Evolutionary conservation across 192 early-diverging fungal genomes (phyloP).

Genomic region (Backusella circina): DNA sequence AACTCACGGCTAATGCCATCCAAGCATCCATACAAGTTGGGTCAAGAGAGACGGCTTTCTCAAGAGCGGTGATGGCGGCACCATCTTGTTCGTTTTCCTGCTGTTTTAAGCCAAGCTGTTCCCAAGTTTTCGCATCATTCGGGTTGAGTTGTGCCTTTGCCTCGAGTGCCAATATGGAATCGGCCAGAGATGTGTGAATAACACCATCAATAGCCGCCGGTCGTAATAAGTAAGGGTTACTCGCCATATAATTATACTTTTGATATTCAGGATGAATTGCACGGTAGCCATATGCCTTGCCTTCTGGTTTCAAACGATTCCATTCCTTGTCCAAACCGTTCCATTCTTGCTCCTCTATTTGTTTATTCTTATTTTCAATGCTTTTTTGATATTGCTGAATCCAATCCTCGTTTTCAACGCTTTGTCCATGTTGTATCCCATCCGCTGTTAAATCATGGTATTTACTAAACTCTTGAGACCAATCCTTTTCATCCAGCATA

Average conservation of each 20-base stretch:
- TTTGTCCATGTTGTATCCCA: constrained; percentile 43
- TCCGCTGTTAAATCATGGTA: constrained; percentile 31
- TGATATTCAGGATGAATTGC: constrained; percentile 56
- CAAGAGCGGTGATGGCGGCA: constrained; percentile 85
- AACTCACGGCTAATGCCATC: constrained; percentile 86
- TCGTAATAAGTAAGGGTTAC: constrained; percentile 68
- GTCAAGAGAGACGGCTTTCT: constrained; percentile 72
- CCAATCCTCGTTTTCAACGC: constrained; percentile 59
- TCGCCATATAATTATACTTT: constrained; percentile 70
- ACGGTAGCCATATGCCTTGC: constrained; percentile 42
- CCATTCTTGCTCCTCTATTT: constrained; percentile 63
- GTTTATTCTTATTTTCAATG: constrained; percentile 45
- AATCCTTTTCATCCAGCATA: constrained; percentile 1
- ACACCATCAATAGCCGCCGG: constrained; percentile 43
- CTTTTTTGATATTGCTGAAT: constrained; percentile 64
- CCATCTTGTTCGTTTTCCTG: constrained; percentile 97
- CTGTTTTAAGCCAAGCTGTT: constrained; percentile 82
- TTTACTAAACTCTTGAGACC: constrained; percentile 11
- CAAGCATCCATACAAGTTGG: constrained; percentile 75
- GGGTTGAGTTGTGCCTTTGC: constrained; percentile 80
- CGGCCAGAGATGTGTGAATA: constrained; percentile 66
- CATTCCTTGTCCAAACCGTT: constrained; percentile 69
- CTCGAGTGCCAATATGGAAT: constrained; percentile 89
- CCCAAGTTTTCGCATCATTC: constrained; percentile 79
- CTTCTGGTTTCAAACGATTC: constrained; percentile 42